Evolutionary conservation across 2,329 filamentous ascomycete genomes (phyloP).

Genomic region (Aspergillus sp.): DNA sequence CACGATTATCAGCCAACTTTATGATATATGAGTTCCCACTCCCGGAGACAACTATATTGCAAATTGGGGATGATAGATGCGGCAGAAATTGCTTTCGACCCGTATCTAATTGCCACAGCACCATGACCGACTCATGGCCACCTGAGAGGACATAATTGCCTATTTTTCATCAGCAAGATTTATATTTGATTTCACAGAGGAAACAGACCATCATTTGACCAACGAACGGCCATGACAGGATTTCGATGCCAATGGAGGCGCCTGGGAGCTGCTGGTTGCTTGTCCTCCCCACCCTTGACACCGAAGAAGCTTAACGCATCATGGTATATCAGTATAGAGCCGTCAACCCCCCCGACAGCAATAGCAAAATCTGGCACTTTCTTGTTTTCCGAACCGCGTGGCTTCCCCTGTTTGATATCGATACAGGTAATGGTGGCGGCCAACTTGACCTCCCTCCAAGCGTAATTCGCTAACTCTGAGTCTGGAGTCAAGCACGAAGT

Average conservation of each 20-base stretch:
- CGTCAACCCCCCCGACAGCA: constrained; percentile 72
- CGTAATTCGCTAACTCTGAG: constrained; percentile 44
- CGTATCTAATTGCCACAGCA: constrained; percentile 92
- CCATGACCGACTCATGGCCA: constrained; percentile 82
- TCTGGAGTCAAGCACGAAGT: constrained; percentile 39
- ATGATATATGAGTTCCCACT: constrained; percentile 78
- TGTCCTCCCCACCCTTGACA: constrained; percentile 46
- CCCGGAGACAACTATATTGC: constrained; percentile 79
- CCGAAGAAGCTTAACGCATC: constrained; percentile 64
- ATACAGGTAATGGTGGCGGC: constrained; percentile 67
- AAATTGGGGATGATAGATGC: constrained; percentile 83
- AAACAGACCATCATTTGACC: constrained; percentile 78
- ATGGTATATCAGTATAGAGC: constrained; percentile 78
- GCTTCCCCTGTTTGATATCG: constrained; percentile 39
- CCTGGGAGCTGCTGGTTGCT: constrained; percentile 52
- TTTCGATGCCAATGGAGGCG: constrained; percentile 90
- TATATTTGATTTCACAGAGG: background rate
- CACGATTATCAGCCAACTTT: constrained; percentile 86
- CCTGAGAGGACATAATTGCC: constrained; percentile 94
- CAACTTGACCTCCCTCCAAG: constrained; percentile 55
- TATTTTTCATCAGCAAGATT: constrained; percentile 43
- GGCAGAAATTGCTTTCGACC: constrained; percentile 79
- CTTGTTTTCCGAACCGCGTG: constrained; percentile 16
- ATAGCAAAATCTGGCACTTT: constrained; percentile 61
- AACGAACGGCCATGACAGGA: constrained; percentile 80